Conservation (phyloP, 2,329 filamentous ascomycete genomes). For the Lasiodiplodia citricola region DNA sequence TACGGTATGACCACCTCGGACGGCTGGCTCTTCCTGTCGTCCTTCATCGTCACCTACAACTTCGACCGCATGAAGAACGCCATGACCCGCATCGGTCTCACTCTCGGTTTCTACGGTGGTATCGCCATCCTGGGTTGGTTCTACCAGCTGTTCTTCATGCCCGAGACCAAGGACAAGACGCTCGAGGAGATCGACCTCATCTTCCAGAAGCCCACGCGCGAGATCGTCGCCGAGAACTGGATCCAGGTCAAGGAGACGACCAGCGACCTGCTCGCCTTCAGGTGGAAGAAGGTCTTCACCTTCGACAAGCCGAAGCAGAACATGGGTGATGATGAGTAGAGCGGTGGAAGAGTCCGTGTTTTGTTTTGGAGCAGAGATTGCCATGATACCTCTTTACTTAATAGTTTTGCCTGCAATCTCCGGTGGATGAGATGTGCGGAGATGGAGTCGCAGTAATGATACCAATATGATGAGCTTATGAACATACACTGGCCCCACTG, state of each 20-base stretch:
- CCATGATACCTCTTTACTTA: not conserved
- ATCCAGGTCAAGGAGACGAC: slow-evolving; percentile 53
- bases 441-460: not conserved
- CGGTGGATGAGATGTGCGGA: not conserved
- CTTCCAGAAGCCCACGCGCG: slow-evolving; percentile 66
- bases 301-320: slow-evolving; percentile 23
- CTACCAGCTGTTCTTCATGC: slow-evolving; percentile 78
- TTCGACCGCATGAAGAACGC: slow-evolving; percentile 71
- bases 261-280: slow-evolving; percentile 50
- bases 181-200: slow-evolving; percentile 75
- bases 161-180: slow-evolving; percentile 71
- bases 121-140: slow-evolving; percentile 73
- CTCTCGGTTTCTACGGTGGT: slow-evolving; percentile 75
- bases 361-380: too few species aligned
- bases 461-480: not conserved
- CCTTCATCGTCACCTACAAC: slow-evolving; percentile 78
- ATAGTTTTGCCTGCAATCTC: not conserved
- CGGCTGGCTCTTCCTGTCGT: slow-evolving; percentile 71
- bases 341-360: not conserved
- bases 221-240: slow-evolving; percentile 66
- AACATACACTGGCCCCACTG: not conserved
- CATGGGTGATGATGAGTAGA: slow-evolving; percentile 3
- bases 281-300: slow-evolving; percentile 56
- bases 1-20: slow-evolving; percentile 77
- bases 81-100: slow-evolving; percentile 70